Percentiles rank a stretch among this genome's conserved stretches.
Conservation (phyloP, 2,329 filamentous ascomycete genomes). For the Aspergillus novofumigatus region DNA sequence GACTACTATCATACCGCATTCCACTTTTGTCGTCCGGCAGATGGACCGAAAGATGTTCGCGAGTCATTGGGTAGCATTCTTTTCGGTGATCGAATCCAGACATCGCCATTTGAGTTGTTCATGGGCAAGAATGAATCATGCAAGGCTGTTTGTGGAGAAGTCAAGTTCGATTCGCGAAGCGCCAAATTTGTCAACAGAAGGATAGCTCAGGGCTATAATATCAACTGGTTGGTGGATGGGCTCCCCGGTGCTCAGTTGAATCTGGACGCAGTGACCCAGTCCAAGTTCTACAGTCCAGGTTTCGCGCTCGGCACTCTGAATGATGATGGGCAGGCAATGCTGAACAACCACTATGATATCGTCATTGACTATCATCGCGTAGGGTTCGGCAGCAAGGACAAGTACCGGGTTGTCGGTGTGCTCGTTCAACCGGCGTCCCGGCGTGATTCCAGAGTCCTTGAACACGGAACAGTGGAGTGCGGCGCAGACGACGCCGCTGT, state of each 20-base stretch:
- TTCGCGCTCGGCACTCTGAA: slow-evolving; percentile 68
- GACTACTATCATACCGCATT: slow-evolving; percentile 92
- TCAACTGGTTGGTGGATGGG: slow-evolving; percentile 96
- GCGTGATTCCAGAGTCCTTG: slow-evolving; percentile 51
- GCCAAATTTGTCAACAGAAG: slow-evolving; percentile 76
- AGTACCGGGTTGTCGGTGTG: slow-evolving; percentile 87
- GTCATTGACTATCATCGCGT: slow-evolving; percentile 87
- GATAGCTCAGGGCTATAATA: slow-evolving; percentile 80
- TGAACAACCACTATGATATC: slow-evolving; percentile 98
- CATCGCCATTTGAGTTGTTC: slow-evolving; percentile 84
- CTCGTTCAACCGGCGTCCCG: slow-evolving; percentile 77
- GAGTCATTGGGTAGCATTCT: slow-evolving; percentile 94
- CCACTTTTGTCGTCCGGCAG: slow-evolving; percentile 78
- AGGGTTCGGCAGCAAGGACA: slow-evolving; percentile 48
- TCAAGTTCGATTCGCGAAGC: slow-evolving; percentile 61
- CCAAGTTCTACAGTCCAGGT: slow-evolving; percentile 84
- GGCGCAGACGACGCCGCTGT: slow-evolving; percentile 54
- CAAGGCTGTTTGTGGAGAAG: slow-evolving; percentile 68
- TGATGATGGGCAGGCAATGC: slow-evolving; percentile 52
- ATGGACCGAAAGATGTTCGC: slow-evolving; percentile 71
- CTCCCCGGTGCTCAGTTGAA: slow-evolving; percentile 84
- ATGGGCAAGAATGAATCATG: slow-evolving; percentile 88
- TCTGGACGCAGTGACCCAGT: slow-evolving; percentile 68
- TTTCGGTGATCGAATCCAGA: slow-evolving; percentile 95
- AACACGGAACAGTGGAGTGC: slow-evolving; percentile 59